Percentiles rank a stretch among this genome's conserved stretches.
phyloP scores from a whole-genome alignment of 2,329 filamentous ascomycete genomes.

The Phaeosphaeria sp. region DNA sequence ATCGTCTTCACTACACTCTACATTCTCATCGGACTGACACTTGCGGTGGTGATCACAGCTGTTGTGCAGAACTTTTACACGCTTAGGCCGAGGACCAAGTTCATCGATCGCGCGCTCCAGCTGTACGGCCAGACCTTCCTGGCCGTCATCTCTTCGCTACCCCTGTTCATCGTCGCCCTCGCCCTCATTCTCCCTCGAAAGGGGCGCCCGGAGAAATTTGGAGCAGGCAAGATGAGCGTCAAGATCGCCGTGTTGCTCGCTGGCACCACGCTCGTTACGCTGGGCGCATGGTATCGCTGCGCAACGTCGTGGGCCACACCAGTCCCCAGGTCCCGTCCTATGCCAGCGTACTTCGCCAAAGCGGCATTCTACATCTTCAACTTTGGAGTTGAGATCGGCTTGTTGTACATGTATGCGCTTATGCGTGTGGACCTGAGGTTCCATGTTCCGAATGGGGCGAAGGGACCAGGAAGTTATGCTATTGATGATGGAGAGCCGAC shows the following conservation, averaged over 20 bases:
- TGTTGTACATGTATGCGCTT: constrained; percentile 70
- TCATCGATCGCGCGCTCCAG: constrained; percentile 68
- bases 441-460: constrained; percentile 74
- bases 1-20: constrained; percentile 65
- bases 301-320: constrained; percentile 62
- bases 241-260: constrained; percentile 70
- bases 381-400: constrained; percentile 74
- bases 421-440: constrained; percentile 77
- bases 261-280: constrained; percentile 64
- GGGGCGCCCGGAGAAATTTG: constrained; percentile 65
- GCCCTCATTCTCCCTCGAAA: constrained; percentile 54
- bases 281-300: constrained; percentile 73
- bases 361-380: constrained; percentile 81
- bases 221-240: constrained; percentile 67
- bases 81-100: constrained; percentile 57
- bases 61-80: constrained; percentile 73
- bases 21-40: constrained; percentile 62
- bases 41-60: constrained; percentile 70
- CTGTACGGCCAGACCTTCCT: constrained; percentile 68
- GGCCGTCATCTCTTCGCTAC: constrained; percentile 70
- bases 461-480: constrained; percentile 47
- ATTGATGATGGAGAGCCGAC: background rate
- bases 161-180: constrained; percentile 62
- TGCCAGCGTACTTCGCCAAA: constrained; percentile 72
- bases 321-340: constrained; percentile 18